Percentiles rank a stretch among this genome's conserved stretches.
These are phyloP conservation scores for Phalaenopsis hybrid DNA, from an alignment of 116 monocot species.

Conservation along the genomic window DNA sequence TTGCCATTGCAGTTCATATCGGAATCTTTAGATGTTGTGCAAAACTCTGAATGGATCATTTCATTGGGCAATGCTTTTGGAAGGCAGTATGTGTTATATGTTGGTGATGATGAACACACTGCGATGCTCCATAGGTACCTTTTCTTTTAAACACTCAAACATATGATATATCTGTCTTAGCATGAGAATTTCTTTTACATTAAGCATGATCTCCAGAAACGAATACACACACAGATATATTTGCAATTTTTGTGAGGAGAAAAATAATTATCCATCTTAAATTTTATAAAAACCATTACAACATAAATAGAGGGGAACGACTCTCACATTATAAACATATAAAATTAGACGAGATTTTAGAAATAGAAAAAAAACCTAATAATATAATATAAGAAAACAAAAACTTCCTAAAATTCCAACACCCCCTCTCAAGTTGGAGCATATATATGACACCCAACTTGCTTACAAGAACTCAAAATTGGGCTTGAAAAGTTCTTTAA, in stretches of 20 bases:
- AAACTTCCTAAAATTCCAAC: too few species aligned
- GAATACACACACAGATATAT: background rate
- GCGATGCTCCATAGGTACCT: conserved; percentile 83
- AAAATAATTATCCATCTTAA: too few species aligned
- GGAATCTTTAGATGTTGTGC: conserved; percentile 90
- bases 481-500: too few species aligned
- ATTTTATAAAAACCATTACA: too few species aligned
- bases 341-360: too few species aligned
- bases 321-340: too few species aligned
- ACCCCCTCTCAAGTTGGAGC: too few species aligned
- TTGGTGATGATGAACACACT: conserved; percentile 60
- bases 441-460: too few species aligned
- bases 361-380: too few species aligned
- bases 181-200: background rate
- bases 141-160: background rate
- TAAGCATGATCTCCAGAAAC: background rate
- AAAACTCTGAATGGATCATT: conserved; percentile 68
- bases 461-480: too few species aligned
- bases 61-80: conserved; percentile 85
- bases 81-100: conserved; percentile 70
- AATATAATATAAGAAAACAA: too few species aligned
- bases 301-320: too few species aligned
- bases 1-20: conserved; percentile 67
- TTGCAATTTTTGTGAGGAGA: background rate
- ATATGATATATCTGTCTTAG: background rate